A percentile compares a stretch with the other conserved stretches of the same genome.
Conservation (phyloP, 2,329 filamentous ascomycete species). For the Xylaria sp. region DNA sequence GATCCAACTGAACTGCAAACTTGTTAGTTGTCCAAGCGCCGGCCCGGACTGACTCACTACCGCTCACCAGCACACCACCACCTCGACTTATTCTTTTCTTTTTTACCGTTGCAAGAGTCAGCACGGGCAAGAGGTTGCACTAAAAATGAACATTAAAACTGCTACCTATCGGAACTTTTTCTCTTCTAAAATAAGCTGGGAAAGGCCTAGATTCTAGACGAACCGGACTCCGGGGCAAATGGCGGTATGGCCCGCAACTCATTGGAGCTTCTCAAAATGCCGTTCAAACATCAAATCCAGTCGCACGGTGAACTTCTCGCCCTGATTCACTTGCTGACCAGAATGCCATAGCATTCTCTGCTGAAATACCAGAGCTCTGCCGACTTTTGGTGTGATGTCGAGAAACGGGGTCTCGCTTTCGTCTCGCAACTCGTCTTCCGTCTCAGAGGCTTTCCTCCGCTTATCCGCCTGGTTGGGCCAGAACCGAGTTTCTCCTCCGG, state of each 20-base stretch:
- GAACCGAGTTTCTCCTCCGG: constrained; percentile 25
- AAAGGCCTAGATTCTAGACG: background rate
- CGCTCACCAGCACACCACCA: background rate
- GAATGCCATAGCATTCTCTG: constrained; percentile 33
- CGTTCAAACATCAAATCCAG: constrained; percentile 31
- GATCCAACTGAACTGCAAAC: constrained; percentile 1
- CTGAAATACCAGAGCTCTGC: constrained; percentile 32
- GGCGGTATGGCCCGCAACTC: background rate
- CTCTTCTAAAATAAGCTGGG: background rate
- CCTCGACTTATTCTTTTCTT: background rate
- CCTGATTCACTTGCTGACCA: constrained; percentile 29
- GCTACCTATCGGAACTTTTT: background rate
- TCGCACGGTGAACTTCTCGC: constrained; percentile 31
- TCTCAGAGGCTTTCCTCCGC: constrained; percentile 24
- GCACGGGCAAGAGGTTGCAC: constrained; percentile 3
- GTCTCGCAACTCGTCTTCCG: constrained; percentile 1
- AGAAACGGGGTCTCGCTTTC: constrained; percentile 21
- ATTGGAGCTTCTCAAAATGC: constrained; percentile 16
- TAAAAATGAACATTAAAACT: background rate
- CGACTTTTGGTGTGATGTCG: constrained; percentile 30
- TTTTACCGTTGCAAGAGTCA: background rate
- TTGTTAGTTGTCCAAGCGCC: constrained; percentile 4
- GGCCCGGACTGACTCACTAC: constrained; percentile 8
- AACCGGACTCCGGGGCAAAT: background rate
- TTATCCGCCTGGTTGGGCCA: constrained; percentile 25